Conservation (phyloP, 306 rosid species). For the Leucaena leucocephala region DNA sequence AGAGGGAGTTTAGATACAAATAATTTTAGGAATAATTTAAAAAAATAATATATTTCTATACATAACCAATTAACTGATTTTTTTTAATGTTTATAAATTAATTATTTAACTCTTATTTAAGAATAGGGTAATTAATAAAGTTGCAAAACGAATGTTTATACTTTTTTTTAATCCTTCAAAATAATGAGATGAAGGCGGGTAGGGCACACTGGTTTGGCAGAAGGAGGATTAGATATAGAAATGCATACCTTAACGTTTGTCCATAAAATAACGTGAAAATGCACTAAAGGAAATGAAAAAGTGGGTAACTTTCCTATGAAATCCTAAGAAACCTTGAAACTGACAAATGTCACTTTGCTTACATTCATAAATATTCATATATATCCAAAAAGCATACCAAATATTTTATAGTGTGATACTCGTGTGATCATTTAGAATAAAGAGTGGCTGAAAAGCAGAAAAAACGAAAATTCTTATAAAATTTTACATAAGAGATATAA, state of each 20-base stretch:
- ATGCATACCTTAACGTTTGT: too few relatives aligned
- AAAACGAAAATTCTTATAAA: too few relatives aligned
- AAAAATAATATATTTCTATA: too few relatives aligned
- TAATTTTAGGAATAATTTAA: not conserved
- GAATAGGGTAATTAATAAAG: too few relatives aligned
- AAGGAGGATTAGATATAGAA: not conserved
- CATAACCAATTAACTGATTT: too few relatives aligned
- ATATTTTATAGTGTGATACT: not conserved
- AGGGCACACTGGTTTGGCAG: not conserved
- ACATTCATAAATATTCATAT: not conserved
- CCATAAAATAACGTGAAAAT: not conserved
- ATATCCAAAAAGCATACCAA: not conserved
- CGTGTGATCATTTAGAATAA: not conserved
- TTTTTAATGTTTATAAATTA: too few relatives aligned
- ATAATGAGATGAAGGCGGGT: not conserved
- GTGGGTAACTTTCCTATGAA: not conserved
- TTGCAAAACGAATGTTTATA: too few relatives aligned
- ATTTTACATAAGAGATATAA: too few relatives aligned
- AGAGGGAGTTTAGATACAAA: not conserved
- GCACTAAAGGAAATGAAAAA: not conserved
- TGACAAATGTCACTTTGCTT: not conserved
- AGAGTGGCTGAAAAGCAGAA: not conserved
- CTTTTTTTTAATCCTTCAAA: not conserved
- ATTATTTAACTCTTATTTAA: too few relatives aligned
- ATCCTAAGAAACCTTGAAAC: slow-evolving; percentile 10